Base-by-base conservation (phyloP, 176 grass and related monocot species). In the Paspalum vaginatum region DNA sequence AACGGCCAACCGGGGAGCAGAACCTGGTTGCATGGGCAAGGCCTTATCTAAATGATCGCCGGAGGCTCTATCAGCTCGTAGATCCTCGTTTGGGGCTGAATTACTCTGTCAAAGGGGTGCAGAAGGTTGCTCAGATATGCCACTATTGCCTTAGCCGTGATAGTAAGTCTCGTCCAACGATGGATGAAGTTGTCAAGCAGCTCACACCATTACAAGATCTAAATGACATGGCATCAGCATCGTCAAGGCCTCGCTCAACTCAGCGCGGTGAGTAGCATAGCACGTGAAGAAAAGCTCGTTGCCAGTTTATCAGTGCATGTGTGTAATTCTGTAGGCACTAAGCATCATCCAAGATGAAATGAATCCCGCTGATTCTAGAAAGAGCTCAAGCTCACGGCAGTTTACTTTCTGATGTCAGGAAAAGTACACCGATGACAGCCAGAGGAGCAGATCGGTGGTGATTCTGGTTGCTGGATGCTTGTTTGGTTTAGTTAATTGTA, bases 61-160 rank as follows among this genome's bases (percentile, higher is more conserved):
- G 92, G 22, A 90, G 83, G 88, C 90, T 95, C 73, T 93, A 89
- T 74, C 92, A 93, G 71, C 88, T 95, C 38, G 84, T 98, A 68
- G 95, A 98, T 85, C 95, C 95, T 85, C 90, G 95, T 58, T 57
- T 95, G 86, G 95, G 89, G 10, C 90, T 92, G 32, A 98, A 95
- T 70, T 95, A 95, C 68, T 98, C 95, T 7, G 60, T 98, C 3
- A 85, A 80, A 93, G 90, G 92, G 52, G 81, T 89, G 42, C 88
- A 93, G 53, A 98, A 95, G 61, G 92, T 94, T 50, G 88, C 87
- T 20, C 92, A 98, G 63, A 88, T 98, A 60, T 93, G 92, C 51
- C 77, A 93, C 56, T 81, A 86, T 57, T 95, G 95, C 88, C 90
- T 98, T 8, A 76, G 84, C 65, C 83, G 90, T 65, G 95, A 98